A percentile compares a stretch with the other conserved stretches of the same genome.
Conservation (phyloP, 306 rosid genomes). For the Lagenaria siceraria region DNA sequence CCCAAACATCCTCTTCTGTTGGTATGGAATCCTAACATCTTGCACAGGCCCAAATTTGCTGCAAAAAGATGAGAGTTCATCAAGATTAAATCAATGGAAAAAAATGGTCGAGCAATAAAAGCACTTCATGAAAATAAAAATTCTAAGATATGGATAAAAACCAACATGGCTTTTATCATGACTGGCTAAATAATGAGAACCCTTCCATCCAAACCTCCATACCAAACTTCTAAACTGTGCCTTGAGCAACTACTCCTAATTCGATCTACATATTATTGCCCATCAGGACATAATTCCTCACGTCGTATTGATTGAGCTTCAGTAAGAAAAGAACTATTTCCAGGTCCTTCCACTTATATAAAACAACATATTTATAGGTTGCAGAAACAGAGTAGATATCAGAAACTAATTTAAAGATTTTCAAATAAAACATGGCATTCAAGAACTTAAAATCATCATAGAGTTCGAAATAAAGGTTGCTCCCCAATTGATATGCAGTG, state of each 20-base stretch:
- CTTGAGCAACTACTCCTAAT: neutral
- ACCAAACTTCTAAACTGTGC: neutral
- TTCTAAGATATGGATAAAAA: neutral
- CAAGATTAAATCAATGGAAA: neutral
- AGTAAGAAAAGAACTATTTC: neutral
- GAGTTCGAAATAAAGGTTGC: neutral
- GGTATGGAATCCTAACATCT: conserved; percentile 97
- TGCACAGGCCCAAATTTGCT: conserved; percentile 97
- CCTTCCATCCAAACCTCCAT: neutral
- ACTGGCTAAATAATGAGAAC: neutral
- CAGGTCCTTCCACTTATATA: neutral
- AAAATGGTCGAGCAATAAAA: neutral
- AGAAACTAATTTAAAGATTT: neutral
- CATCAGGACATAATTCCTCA: neutral
- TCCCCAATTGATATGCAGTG: neutral
- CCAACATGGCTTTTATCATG: neutral
- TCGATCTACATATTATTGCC: neutral
- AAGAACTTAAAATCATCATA: neutral
- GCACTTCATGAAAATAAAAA: neutral
- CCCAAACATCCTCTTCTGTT: conserved; percentile 96
- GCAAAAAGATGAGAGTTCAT: conserved; percentile 5
- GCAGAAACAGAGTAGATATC: neutral
- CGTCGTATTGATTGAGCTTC: neutral
- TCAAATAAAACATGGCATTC: neutral
- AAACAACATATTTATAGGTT: neutral